Base-by-base conservation (phyloP, 164 flowering plant genomes). In the Vitis riparia region DNA sequence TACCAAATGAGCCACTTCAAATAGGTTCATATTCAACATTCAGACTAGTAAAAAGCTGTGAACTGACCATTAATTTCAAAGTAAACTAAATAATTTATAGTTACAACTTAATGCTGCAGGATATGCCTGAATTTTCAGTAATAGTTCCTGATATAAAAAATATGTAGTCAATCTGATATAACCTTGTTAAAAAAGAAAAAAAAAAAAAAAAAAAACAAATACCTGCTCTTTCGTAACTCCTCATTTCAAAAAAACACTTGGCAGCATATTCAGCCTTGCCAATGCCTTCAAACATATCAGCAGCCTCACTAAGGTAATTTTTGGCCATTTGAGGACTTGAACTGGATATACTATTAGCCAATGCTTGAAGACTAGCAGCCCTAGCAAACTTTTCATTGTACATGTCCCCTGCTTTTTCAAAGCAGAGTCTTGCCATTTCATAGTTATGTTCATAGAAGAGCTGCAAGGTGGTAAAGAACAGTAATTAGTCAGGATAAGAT, bases 371-470 rank as follows among this genome's bases (percentile, higher is more conserved):
- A 30, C 7, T 3, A n/a, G 14, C 11, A 11, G 64, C 64, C 64
- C 27, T 30, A 11, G 64, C 64, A 29, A n/a, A 62, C n/a, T 44
- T 62, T 30, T 62, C 47, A 29, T 8, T 11, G 47, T 62, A 62
- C 44, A 9, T 23, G 51, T 65, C 68, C 11, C 58, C 68, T 12
- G 68, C 68, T 51, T 53, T 65, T 65, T 65, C 68, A 19, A 65
- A 65, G 16, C 68, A 65, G 56, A 65, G 50, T 11, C n/a, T 17
- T 11, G 68, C 68, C 58, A 65, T 65, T n/a, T 51, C 68, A 65
- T 65, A 65, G 49, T 65, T 65, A 12, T 27, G 11, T 13, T 65
- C 57, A 6, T 11, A 7, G 23, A 65, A 50, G 11, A 65, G 58
- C 68, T 65, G 68, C 32, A 51, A 51, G 37, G 44, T 32, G 6